Percentiles rank a stretch among this genome's conserved stretches.
Evolutionary conservation across 2,329 filamentous ascomycete species (phyloP).

Genomic region (Fusarium robinianum): DNA sequence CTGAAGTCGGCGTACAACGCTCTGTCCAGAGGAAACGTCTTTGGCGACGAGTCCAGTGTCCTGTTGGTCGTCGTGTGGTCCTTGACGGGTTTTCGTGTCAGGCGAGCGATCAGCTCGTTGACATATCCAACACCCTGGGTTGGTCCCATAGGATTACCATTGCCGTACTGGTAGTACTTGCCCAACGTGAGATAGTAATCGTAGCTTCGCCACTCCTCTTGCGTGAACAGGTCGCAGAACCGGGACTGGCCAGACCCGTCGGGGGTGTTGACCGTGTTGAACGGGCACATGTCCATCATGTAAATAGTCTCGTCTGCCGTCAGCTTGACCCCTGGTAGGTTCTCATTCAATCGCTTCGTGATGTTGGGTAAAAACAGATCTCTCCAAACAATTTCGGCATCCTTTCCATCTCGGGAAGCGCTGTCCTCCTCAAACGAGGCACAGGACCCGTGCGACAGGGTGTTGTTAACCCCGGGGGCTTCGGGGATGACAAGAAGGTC

Average conservation of each 20-base stretch:
- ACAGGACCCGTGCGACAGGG: conserved; percentile 76
- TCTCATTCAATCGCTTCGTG: conserved; percentile 67
- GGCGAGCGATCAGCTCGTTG: conserved; percentile 83
- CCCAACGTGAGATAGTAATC: conserved; percentile 79
- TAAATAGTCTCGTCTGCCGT: conserved; percentile 64
- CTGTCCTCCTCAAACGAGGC: conserved; percentile 67
- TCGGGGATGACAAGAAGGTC: conserved; percentile 73
- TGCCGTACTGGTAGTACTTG: conserved; percentile 83
- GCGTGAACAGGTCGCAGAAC: conserved; percentile 78
- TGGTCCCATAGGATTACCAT: conserved; percentile 76
- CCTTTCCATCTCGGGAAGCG: conserved; percentile 51
- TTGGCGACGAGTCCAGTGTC: conserved; percentile 69
- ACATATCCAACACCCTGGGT: conserved; percentile 87
- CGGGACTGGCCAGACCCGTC: conserved; percentile 58
- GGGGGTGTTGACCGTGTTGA: conserved; percentile 71
- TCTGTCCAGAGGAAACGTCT: conserved; percentile 73
- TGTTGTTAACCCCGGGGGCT: conserved; percentile 72
- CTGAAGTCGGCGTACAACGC: conserved; percentile 85
- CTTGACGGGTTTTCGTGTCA: conserved; percentile 69
- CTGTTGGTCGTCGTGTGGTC: conserved; percentile 78
- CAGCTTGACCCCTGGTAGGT: conserved; percentile 70
- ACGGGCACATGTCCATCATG: conserved; percentile 90
- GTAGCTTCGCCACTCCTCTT: conserved; percentile 75
- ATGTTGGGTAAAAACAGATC: conserved; percentile 70
- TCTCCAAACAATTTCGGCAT: conserved; percentile 62